A percentile compares a stretch with the other conserved stretches of the same genome.
phyloP scores from a whole-genome alignment of 768 basidiomycete species.

The Mycena chlorophos region DNA sequence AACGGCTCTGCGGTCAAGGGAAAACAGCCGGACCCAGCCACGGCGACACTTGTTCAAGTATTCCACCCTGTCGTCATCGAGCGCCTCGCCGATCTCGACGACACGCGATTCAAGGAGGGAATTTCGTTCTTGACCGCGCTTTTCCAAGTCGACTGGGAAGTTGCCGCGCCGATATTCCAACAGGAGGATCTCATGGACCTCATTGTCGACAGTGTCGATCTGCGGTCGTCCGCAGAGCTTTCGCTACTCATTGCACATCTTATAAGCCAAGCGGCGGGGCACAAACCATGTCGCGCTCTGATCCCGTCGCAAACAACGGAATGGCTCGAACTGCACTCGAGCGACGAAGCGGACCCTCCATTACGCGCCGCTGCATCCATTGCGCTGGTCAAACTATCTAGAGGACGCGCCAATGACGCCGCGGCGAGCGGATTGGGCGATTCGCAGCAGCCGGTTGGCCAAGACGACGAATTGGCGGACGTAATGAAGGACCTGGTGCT shows the following conservation, averaged over 20 bases:
- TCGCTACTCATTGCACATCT: constrained; percentile 68
- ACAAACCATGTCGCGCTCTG: constrained; percentile 67
- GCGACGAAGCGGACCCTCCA: constrained; percentile 42
- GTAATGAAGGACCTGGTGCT: constrained; percentile 60
- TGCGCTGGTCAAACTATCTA: constrained; percentile 76
- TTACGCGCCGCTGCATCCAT: constrained; percentile 67
- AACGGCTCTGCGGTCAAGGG: constrained; percentile 35
- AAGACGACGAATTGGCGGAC: constrained; percentile 49
- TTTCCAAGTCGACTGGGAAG: constrained; percentile 77
- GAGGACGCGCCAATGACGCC: constrained; percentile 52
- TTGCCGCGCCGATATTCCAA: constrained; percentile 64
- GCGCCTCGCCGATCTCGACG: constrained; percentile 56
- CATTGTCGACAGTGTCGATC: constrained; percentile 69
- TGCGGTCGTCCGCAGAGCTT: constrained; percentile 51
- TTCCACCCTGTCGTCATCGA: constrained; percentile 53
- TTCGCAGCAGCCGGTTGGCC: constrained; percentile 19
- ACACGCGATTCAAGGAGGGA: constrained; percentile 52
- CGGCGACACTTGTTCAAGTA: constrained; percentile 47
- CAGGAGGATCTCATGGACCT: constrained; percentile 63
- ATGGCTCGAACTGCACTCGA: constrained; percentile 69
- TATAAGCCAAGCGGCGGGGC: constrained; percentile 72
- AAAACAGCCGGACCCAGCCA: constrained; percentile 45
- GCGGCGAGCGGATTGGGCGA: constrained; percentile 29
- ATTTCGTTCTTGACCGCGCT: constrained; percentile 73
- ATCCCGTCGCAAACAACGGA: constrained; percentile 54